Percentiles rank a stretch among this genome's conserved stretches.
Evolutionary conservation across 345 rosid genomes (phyloP).

Genomic region (Punica granatum): DNA sequence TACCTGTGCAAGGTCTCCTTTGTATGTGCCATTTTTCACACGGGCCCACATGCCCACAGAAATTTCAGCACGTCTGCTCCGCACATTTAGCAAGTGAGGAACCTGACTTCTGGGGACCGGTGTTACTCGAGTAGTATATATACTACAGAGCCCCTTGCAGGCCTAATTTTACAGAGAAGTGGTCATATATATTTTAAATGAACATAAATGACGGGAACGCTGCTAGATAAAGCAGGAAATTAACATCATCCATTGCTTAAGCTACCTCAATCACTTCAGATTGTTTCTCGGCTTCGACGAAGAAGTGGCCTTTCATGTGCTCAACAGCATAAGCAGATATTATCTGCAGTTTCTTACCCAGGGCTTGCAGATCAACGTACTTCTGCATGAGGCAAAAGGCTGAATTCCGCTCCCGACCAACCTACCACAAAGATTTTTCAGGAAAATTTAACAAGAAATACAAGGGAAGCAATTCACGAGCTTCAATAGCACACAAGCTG

Average conservation of each 20-base stretch:
- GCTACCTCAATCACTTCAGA: conserved; percentile 68
- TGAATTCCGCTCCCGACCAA: conserved; percentile 72
- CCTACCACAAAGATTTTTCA: conserved; percentile 35
- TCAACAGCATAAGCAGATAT: conserved; percentile 71
- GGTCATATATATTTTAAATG: neutral
- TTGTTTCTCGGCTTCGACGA: conserved; percentile 70
- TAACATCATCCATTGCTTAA: neutral
- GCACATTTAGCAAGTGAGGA: conserved; percentile 49
- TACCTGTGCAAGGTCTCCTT: conserved; percentile 95
- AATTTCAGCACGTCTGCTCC: conserved; percentile 37
- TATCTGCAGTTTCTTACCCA: conserved; percentile 52
- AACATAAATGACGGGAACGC: neutral
- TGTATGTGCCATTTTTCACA: conserved; percentile 81
- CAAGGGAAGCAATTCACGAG: neutral
- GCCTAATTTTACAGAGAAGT: conserved; percentile 40
- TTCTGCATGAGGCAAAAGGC: conserved; percentile 95
- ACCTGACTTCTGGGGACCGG: conserved; percentile 60
- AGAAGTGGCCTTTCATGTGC: conserved; percentile 71
- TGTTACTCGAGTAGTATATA: conserved; percentile 54
- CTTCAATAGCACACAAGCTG: conserved; percentile 2
- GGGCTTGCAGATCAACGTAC: conserved; percentile 61
- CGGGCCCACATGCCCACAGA: conserved; percentile 80
- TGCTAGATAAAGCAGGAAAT: neutral
- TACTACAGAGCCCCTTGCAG: conserved; percentile 55
- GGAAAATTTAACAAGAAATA: neutral